phyloP scores from a whole-genome alignment of 1,139 yeast species.

The Meyerozyma athensensis region DNA sequence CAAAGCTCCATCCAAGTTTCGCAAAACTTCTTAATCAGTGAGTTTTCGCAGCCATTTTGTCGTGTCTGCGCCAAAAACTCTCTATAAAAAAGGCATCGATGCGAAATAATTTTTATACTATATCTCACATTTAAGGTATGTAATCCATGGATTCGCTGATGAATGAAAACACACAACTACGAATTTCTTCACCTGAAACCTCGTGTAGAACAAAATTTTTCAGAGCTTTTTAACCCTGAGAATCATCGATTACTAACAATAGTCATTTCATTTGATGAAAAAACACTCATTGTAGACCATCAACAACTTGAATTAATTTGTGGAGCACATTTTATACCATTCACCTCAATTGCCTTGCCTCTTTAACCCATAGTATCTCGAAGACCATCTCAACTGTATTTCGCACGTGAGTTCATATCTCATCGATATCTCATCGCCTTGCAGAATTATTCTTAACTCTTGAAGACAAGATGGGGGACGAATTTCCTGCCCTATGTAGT shows the following conservation, averaged over 20 bases:
- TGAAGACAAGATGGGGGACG: slow-evolving; percentile 13
- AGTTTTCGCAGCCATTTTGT: slow-evolving; percentile 9
- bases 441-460: not conserved
- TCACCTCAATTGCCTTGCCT: not conserved
- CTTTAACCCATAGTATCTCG: not conserved
- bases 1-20: not conserved
- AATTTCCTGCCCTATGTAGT: slow-evolving; percentile 64
- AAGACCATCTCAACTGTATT: not conserved
- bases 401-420: slow-evolving; percentile 10
- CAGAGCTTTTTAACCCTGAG: slow-evolving; percentile 74
- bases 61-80: slow-evolving; percentile 2
- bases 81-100: slow-evolving; percentile 5
- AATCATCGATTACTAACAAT: slow-evolving; percentile 6
- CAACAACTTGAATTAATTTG: too few species aligned
- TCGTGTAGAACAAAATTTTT: slow-evolving; percentile 50
- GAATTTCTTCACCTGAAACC: slow-evolving; percentile 67
- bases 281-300: not conserved
- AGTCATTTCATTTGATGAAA: not conserved
- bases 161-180: slow-evolving; percentile 40
- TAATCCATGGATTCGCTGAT: slow-evolving; percentile 21
- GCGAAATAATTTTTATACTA: slow-evolving; percentile 5
- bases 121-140: slow-evolving; percentile 5
- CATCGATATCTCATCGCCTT: slow-evolving; percentile 7
- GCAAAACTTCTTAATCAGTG: slow-evolving; percentile 3
- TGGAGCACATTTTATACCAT: too few species aligned